phyloP scores from a whole-genome alignment of 2,329 filamentous ascomycete species.

The Ascochyta viciae-villosae region DNA sequence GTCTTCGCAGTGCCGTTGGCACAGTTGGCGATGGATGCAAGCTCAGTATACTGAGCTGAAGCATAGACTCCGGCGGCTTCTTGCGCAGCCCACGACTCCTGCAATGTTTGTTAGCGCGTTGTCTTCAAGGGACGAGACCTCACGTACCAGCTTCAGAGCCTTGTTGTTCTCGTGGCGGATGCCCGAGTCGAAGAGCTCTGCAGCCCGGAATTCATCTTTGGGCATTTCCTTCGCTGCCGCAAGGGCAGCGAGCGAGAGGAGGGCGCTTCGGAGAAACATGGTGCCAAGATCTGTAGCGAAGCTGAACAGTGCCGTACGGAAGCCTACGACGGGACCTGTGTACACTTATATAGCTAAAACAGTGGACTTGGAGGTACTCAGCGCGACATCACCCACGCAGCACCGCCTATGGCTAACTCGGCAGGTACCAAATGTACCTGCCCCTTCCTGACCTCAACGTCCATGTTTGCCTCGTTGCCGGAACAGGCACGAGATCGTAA shows the following conservation, averaged over 20 bases:
- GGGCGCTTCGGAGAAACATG: constrained; percentile 40
- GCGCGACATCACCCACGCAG: constrained; percentile 13
- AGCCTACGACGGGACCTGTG: not conserved
- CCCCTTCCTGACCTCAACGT: constrained; percentile 31
- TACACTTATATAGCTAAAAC: constrained; percentile 7
- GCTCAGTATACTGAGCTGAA: constrained; percentile 44
- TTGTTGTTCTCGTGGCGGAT: constrained; percentile 49
- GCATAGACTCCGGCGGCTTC: constrained; percentile 43
- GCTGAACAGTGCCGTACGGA: constrained; percentile 11
- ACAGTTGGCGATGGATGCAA: constrained; percentile 45
- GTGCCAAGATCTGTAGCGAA: constrained; percentile 17
- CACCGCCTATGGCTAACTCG: constrained; percentile 32
- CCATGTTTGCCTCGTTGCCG: constrained; percentile 22
- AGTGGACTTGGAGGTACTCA: constrained; percentile 16
- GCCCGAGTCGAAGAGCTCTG: constrained; percentile 50
- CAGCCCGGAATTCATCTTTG: constrained; percentile 44
- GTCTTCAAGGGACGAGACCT: not conserved
- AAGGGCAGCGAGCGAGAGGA: constrained; percentile 45
- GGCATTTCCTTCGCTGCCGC: constrained; percentile 44
- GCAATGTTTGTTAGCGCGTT: constrained; percentile 27
- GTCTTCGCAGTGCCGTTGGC: constrained; percentile 48
- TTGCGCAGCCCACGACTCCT: constrained; percentile 49
- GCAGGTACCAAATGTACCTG: constrained; percentile 40
- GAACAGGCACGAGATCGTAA: constrained; percentile 25
- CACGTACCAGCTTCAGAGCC: constrained; percentile 41